These are phyloP conservation scores for Spizellomyces sp. DNA, from an alignment of 192 early-diverging fungal species.

Conservation along the genomic window DNA sequence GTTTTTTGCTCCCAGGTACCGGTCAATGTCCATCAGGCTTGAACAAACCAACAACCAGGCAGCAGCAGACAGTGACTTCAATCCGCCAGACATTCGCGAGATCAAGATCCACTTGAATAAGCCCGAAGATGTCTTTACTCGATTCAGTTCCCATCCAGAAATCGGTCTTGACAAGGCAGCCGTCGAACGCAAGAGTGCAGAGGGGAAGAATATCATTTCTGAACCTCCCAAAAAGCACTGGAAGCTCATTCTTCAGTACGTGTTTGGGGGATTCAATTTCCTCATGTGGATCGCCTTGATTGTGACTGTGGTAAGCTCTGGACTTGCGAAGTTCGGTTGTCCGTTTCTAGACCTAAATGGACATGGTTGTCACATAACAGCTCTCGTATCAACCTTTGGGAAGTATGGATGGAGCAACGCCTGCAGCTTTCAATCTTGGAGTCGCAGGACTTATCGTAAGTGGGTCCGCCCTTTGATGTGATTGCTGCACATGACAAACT, in stretches of 20 bases:
- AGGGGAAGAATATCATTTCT: slow-evolving; percentile 12
- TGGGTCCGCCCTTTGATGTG: background rate
- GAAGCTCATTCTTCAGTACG: slow-evolving; percentile 24
- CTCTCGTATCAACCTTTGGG: slow-evolving; percentile 7
- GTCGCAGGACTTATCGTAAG: background rate
- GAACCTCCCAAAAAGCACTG: background rate
- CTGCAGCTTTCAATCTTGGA: background rate
- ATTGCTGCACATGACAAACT: background rate
- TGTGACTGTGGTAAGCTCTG: slow-evolving; percentile 9
- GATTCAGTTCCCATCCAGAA: slow-evolving; percentile 22
- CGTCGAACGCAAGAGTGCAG: background rate
- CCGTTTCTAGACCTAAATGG: background rate
- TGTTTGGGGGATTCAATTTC: slow-evolving; percentile 32
- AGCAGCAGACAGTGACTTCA: background rate
- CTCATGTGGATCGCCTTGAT: slow-evolving; percentile 22
- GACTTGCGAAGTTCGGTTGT: background rate
- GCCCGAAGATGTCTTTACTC: slow-evolving; percentile 14
- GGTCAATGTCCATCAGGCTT: background rate
- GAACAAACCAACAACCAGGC: background rate
- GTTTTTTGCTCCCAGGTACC: background rate
- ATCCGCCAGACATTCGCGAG: background rate
- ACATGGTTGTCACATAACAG: background rate
- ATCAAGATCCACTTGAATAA: background rate
- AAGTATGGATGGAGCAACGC: background rate
- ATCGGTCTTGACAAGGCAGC: slow-evolving; percentile 6